Percentiles rank a stretch among this genome's conserved stretches.
Evolutionary conservation across 352 stramenopile species (phyloP).

Genomic region (Discostella stelligera): DNA sequence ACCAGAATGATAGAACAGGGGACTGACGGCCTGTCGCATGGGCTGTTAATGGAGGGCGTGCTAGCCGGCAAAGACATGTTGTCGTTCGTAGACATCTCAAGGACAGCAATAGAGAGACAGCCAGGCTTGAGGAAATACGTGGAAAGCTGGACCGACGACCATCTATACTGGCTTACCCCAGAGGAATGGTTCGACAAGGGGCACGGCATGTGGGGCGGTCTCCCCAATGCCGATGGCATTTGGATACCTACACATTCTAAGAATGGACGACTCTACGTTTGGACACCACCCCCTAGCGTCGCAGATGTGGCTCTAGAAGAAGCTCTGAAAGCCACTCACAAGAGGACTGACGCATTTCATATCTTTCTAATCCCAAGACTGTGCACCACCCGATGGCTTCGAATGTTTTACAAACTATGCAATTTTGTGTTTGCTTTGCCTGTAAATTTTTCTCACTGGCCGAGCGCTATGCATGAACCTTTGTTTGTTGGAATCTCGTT

Average conservation of each 20-base stretch:
- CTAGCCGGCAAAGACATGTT: constrained; percentile 8
- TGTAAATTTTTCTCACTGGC: constrained; percentile 11
- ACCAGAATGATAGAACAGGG: constrained; percentile 42
- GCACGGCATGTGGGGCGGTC: background rate
- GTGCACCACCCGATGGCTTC: constrained; percentile 5
- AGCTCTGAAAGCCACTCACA: constrained; percentile 35
- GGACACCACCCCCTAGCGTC: background rate
- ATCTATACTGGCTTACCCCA: background rate
- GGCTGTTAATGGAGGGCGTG: constrained; percentile 21
- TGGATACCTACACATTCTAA: constrained; percentile 8
- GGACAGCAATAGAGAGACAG: background rate
- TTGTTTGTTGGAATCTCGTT: constrained; percentile 9
- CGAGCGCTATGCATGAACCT: constrained; percentile 15
- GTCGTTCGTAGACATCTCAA: background rate
- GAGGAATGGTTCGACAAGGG: background rate
- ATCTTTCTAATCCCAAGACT: constrained; percentile 32
- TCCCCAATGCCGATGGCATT: background rate
- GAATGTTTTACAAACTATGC: constrained; percentile 28
- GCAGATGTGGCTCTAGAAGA: constrained; percentile 26
- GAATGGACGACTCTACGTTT: constrained; percentile 20
- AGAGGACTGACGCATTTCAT: constrained; percentile 25
- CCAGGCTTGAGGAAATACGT: background rate
- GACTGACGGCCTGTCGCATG: constrained; percentile 26
- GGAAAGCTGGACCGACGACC: background rate
- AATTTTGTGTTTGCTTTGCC: constrained; percentile 35